phyloP scores from a whole-genome alignment of 441 rosid species.

The Theobroma grandiflorum region DNA sequence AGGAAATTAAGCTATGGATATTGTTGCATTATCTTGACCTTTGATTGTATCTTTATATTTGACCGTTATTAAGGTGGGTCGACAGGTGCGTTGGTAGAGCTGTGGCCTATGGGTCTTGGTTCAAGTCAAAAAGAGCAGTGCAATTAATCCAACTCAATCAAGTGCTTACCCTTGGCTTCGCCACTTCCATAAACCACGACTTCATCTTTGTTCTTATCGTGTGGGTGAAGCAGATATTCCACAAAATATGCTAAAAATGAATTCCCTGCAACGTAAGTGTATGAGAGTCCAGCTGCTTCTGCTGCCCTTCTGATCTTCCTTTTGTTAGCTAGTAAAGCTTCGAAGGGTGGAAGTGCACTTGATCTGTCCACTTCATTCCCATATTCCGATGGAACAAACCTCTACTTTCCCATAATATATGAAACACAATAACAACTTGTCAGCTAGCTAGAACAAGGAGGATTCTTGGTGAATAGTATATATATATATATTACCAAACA shows the following conservation, averaged over 20 bases:
- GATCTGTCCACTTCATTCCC: slow-evolving; percentile 50
- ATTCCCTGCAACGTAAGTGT: slow-evolving; percentile 52
- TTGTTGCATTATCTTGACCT: no score
- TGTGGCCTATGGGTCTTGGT: no score
- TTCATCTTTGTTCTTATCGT: background rate
- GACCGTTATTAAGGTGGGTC: no score
- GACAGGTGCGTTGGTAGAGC: no score
- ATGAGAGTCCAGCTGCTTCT: slow-evolving; percentile 43
- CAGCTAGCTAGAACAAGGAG: no score
- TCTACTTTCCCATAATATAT: slow-evolving; percentile 27
- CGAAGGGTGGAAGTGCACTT: slow-evolving; percentile 44
- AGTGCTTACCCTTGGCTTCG: slow-evolving; percentile 1
- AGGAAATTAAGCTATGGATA: no score
- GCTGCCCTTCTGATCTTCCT: slow-evolving; percentile 49
- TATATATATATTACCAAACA: no score
- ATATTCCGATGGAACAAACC: slow-evolving; percentile 55
- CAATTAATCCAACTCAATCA: no score
- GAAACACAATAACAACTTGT: background rate
- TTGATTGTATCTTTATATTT: no score
- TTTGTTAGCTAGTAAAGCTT: slow-evolving; percentile 44
- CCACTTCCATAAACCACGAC: slow-evolving; percentile 16
- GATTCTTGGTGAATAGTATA: no score
- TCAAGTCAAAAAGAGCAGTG: no score
- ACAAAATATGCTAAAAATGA: slow-evolving; percentile 40
- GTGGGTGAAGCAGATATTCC: slow-evolving; percentile 29